Conservation (phyloP, 345 rosid species). For the Hibiscus mutabilis region DNA sequence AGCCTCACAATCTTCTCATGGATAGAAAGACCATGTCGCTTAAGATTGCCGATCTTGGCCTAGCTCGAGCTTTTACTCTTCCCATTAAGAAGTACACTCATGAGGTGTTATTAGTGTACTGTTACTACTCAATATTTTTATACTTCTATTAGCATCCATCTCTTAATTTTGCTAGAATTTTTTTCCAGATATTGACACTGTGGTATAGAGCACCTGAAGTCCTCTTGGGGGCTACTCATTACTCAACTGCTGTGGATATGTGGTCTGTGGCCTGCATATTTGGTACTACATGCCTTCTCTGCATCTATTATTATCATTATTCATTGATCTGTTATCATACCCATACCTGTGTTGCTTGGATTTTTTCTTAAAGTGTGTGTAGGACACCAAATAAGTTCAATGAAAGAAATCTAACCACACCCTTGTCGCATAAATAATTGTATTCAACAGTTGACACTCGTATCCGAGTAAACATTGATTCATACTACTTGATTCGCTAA, state of each 20-base stretch:
- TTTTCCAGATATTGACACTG: constrained; percentile 68
- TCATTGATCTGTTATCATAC: neutral
- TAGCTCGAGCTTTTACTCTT: constrained; percentile 81
- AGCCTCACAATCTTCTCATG: constrained; percentile 93
- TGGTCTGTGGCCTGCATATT: constrained; percentile 96
- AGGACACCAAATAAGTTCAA: too few relatives aligned
- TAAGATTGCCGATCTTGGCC: constrained; percentile 93
- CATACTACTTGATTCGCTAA: neutral
- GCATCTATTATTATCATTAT: neutral
- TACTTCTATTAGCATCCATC: neutral
- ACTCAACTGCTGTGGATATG: constrained; percentile 93
- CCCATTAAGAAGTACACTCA: constrained; percentile 95
- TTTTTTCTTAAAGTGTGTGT: too few relatives aligned
- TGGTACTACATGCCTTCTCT: constrained; percentile 33
- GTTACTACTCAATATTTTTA: neutral
- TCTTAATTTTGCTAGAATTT: neutral
- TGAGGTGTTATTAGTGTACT: constrained; percentile 42
- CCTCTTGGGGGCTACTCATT: constrained; percentile 87
- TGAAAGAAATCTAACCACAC: too few relatives aligned
- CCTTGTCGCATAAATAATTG: too few relatives aligned
- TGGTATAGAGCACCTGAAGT: constrained; percentile 99
- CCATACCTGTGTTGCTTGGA: too few relatives aligned
- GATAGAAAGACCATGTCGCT: constrained; percentile 65
- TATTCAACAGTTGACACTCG: too few relatives aligned
- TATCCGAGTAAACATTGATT: neutral